Conservation (phyloP, 129 eudicot genomes). For the Tagetes erecta region DNA sequence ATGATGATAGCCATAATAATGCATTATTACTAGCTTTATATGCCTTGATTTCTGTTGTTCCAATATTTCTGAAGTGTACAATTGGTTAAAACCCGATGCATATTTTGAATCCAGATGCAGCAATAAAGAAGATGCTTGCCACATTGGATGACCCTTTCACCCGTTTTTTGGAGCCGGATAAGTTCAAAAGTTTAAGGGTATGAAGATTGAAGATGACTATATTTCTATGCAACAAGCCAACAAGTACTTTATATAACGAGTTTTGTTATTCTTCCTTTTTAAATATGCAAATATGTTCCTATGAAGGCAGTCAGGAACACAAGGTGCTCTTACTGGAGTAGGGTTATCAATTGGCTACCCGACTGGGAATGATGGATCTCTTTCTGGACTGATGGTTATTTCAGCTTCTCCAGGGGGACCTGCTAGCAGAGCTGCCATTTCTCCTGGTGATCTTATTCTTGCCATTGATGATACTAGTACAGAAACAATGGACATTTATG, state of each 20-base stretch:
- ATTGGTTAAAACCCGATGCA: constrained; percentile 17
- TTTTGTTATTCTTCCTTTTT: constrained; percentile 16
- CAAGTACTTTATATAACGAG: constrained; percentile 4
- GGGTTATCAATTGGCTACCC: constrained; percentile 97
- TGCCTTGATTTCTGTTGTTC: neutral
- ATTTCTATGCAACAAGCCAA: neutral
- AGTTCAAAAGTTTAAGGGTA: constrained; percentile 93
- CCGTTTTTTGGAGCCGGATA: constrained; percentile 91
- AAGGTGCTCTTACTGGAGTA: constrained; percentile 84
- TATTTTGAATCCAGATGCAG: constrained; percentile 54
- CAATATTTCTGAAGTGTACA: neutral
- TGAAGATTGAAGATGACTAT: constrained; percentile 28
- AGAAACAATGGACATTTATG: constrained; percentile 87
- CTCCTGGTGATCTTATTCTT: constrained; percentile 77
- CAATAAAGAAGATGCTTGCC: constrained; percentile 91
- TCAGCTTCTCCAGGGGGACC: constrained; percentile 98
- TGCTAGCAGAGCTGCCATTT: constrained; percentile 74
- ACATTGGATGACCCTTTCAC: constrained; percentile 97
- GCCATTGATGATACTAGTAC: constrained; percentile 72
- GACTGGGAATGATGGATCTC: constrained; percentile 53
- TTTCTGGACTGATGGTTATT: constrained; percentile 82
- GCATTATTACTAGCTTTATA: neutral
- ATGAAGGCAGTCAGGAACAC: constrained; percentile 99
- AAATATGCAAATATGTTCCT: constrained; percentile 39
- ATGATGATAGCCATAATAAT: neutral